Evolutionary conservation across 305 asterid genomes (phyloP).

Genomic region (Fraxinus angustifolia): DNA sequence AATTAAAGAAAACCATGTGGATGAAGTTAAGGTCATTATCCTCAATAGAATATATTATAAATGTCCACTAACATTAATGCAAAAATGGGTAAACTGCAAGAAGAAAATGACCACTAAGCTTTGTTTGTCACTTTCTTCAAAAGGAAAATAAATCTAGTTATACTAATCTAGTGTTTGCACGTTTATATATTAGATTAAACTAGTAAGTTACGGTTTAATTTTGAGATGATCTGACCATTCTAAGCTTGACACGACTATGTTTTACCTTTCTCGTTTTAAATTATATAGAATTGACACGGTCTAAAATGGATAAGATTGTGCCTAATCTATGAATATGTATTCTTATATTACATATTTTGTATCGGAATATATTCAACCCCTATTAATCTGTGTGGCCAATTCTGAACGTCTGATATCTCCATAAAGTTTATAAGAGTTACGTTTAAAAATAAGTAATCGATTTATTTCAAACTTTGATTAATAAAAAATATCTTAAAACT

Average conservation of each 20-base stretch:
- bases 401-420: background rate
- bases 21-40: too few relatives aligned
- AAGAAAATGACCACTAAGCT: background rate
- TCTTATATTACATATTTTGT: background rate
- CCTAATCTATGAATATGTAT: background rate
- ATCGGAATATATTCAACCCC: too few relatives aligned
- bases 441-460: background rate
- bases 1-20: too few relatives aligned
- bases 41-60: too few relatives aligned
- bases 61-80: background rate
- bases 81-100: background rate
- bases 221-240: too few relatives aligned
- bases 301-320: background rate
- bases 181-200: too few relatives aligned
- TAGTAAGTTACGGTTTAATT: too few relatives aligned
- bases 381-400: background rate
- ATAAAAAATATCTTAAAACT: too few relatives aligned
- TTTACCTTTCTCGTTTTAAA: too few relatives aligned
- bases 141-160: background rate
- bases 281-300: too few relatives aligned
- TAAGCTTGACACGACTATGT: background rate
- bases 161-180: too few relatives aligned
- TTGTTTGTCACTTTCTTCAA: background rate
- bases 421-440: background rate
- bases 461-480: too few relatives aligned